Evolutionary conservation across 129 eudicot genomes (phyloP).

Genomic region (Apium graveolens): DNA sequence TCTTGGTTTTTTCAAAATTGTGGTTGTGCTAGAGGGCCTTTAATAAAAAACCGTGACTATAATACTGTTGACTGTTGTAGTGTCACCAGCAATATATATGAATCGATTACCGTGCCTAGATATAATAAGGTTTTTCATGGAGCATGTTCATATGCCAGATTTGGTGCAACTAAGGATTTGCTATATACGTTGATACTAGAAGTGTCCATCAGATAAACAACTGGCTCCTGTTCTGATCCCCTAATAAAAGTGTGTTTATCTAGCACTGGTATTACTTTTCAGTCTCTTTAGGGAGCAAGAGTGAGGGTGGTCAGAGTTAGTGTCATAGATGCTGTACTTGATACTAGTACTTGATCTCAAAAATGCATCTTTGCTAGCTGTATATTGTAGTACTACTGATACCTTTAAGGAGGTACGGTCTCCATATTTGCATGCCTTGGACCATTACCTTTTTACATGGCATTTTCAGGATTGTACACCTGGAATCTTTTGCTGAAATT

Average conservation of each 20-base stretch:
- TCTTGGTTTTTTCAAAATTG: too few species aligned
- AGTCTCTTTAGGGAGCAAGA: neutral
- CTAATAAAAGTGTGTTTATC: neutral
- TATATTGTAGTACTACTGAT: neutral
- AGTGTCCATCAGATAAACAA: neutral
- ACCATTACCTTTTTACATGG: neutral
- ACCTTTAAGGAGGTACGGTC: conserved; percentile 1
- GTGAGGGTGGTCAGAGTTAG: neutral
- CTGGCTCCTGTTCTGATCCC: neutral
- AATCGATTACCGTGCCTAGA: neutral
- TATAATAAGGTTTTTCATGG: neutral
- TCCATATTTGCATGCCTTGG: neutral
- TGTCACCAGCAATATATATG: too few species aligned
- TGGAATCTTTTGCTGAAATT: neutral
- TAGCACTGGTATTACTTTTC: neutral
- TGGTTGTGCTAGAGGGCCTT: too few species aligned
- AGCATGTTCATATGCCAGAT: neutral
- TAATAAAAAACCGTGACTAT: too few species aligned
- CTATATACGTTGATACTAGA: neutral
- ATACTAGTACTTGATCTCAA: neutral
- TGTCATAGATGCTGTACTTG: neutral
- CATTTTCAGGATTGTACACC: neutral
- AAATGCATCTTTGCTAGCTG: conserved; percentile 2
- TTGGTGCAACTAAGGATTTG: neutral
- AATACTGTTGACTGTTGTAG: too few species aligned